Base-by-base conservation (phyloP, 2,329 filamentous ascomycete species). In the Arthrobotrys sphaeroides region DNA sequence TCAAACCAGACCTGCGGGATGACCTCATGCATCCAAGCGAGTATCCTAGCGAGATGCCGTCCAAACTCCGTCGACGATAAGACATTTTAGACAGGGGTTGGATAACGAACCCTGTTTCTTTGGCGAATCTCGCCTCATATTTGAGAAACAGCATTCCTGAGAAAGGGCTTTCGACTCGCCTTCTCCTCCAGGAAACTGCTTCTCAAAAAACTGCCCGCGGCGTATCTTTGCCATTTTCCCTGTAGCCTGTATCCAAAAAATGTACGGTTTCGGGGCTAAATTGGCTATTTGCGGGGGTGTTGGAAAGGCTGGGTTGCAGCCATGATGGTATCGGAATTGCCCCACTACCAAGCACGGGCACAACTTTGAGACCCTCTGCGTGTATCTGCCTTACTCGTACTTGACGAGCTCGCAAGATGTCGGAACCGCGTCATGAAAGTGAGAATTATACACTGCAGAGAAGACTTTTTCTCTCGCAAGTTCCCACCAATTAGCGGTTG, bases 51-150 rank as follows among this genome's bases (percentile, higher is more conserved):
- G 69, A 74, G 69, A 66, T 74, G 69, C 61, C 69, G 69, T 51
- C 43, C 69, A 51, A 26, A 47, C 55, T 74, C 69, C 69, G 69
- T 59, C 45, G n/a, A 49, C 28, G 69, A 67, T 74, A 74, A 67
- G 33, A 45, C 13, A 24, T n/a, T 26, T 33, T 31, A 0, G 36
- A 43, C 65, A 57, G 36, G 65, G 65, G 61, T 57, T 73, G 49
- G 67, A 47, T 57, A 73, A 47, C 36, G 31, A 60, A 22, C 65
- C 42, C 12, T 38, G 40, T 40, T 28, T 33, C 4, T 5, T 42
- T 53, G 40, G 51, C 51, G 12, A 45, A 60, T 53, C 43, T 36
- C 10, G 43, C 43, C 45, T 65, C n/a, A 28, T 9, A 55, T 55
- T 55, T 55, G 51, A 40, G 28, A 43, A 31, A 51, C 49, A 59